A percentile compares a stretch with the other conserved stretches of the same genome.
phyloP scores from a whole-genome alignment of 2,329 filamentous ascomycete species.

The Trichoderma koningiopsis region DNA sequence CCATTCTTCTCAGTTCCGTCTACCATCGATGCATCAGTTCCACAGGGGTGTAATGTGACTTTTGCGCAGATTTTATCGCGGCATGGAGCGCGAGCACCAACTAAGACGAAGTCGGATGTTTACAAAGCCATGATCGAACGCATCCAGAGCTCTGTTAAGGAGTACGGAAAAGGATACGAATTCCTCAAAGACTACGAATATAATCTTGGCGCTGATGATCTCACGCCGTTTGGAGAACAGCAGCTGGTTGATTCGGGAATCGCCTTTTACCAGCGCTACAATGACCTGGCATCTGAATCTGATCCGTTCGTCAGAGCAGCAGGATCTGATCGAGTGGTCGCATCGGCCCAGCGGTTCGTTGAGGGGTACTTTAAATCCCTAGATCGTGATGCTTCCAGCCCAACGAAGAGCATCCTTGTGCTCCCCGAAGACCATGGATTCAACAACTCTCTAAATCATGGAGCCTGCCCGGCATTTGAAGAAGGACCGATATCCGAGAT shows the following conservation, averaged over 20 bases:
- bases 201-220: slow-evolving; percentile 66
- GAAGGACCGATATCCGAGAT: slow-evolving; percentile 53
- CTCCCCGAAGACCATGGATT: slow-evolving; percentile 66
- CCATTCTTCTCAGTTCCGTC: slow-evolving; percentile 79
- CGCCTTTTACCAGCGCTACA: slow-evolving; percentile 76
- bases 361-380: slow-evolving; percentile 65
- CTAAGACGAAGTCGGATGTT: slow-evolving; percentile 61
- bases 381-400: slow-evolving; percentile 42
- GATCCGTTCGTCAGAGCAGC: slow-evolving; percentile 74
- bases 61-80: slow-evolving; percentile 82
- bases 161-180: slow-evolving; percentile 64
- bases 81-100: slow-evolving; percentile 84
- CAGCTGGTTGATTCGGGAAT: slow-evolving; percentile 74
- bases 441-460: slow-evolving; percentile 84
- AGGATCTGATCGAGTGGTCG: slow-evolving; percentile 69
- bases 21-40: slow-evolving; percentile 60
- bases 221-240: slow-evolving; percentile 67
- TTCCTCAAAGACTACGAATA: slow-evolving; percentile 77
- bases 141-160: slow-evolving; percentile 60
- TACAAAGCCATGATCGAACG: slow-evolving; percentile 67
- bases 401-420: slow-evolving; percentile 61
- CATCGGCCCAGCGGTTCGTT: slow-evolving; percentile 75
- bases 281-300: slow-evolving; percentile 56
- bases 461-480: slow-evolving; percentile 72
- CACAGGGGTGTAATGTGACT: slow-evolving; percentile 69